Percentiles rank a stretch among this genome's conserved stretches.
Conservation (phyloP, 129 eudicot species). For the Logfia minima region DNA sequence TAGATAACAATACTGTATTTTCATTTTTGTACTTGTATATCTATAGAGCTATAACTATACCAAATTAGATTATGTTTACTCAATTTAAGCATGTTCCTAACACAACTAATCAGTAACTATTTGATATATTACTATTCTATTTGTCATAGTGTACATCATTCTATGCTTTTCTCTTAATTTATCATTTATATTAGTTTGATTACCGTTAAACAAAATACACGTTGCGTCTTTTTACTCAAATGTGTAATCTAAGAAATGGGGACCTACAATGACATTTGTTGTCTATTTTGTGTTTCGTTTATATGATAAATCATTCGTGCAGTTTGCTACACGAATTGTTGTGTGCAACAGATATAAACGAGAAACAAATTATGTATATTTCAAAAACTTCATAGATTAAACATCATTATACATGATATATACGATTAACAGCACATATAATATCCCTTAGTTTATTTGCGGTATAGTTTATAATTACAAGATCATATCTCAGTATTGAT, state of each 20-base stretch:
- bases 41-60: too few relatives aligned
- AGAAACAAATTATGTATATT: not conserved
- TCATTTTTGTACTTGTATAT: too few relatives aligned
- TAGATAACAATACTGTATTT: too few relatives aligned
- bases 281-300: too few relatives aligned
- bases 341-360: too few relatives aligned
- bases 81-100: not conserved
- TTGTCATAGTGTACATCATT: not conserved
- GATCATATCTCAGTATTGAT: too few relatives aligned
- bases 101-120: not conserved
- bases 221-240: too few relatives aligned
- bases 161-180: not conserved
- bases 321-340: too few relatives aligned
- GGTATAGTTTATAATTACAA: not conserved
- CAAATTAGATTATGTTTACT: too few relatives aligned
- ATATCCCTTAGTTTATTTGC: not conserved
- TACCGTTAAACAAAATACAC: not conserved
- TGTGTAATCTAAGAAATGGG: too few relatives aligned
- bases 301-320: too few relatives aligned
- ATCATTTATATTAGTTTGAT: not conserved
- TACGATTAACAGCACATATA: not conserved
- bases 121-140: not conserved
- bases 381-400: not conserved
- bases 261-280: too few relatives aligned
- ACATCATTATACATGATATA: not conserved